phyloP scores from a whole-genome alignment of 2,329 filamentous ascomycete genomes.

The Coniochaeta sp. region DNA sequence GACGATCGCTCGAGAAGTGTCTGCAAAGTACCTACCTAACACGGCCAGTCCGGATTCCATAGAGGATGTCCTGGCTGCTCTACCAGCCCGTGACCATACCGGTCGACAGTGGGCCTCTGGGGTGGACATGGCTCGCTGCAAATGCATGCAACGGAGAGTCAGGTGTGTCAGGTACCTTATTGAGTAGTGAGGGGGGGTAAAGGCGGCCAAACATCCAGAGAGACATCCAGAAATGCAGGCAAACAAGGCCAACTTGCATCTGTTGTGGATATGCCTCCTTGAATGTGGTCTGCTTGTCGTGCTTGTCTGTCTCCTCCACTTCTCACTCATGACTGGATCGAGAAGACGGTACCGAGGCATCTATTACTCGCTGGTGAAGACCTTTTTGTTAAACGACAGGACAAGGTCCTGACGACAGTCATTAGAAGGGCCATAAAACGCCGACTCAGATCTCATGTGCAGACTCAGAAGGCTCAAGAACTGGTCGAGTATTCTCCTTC shows the following conservation, averaged over 20 bases:
- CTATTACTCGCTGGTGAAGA: not conserved
- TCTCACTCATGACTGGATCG: not conserved
- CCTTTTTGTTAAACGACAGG: too few species aligned
- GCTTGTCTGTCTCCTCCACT: not conserved
- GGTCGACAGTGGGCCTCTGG: not conserved
- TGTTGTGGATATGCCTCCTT: not conserved
- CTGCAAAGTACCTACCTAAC: slow-evolving; percentile 2
- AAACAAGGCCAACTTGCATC: not conserved
- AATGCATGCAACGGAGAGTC: too few species aligned
- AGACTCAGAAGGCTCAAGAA: too few species aligned
- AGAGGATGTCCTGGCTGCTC: not conserved
- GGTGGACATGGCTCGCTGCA: too few species aligned
- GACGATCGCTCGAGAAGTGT: not conserved
- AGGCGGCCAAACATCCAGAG: not conserved
- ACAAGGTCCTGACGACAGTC: too few species aligned
- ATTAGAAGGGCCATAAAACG: too few species aligned
- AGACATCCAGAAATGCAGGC: not conserved
- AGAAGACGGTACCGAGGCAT: not conserved
- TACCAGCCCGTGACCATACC: not conserved
- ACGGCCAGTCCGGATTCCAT: not conserved
- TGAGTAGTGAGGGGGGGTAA: not conserved
- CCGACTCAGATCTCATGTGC: not conserved
- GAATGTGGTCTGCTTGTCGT: too few species aligned
- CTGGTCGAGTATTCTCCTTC: too few species aligned
- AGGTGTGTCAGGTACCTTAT: too few species aligned